phyloP scores from a whole-genome alignment of 2,329 filamentous ascomycete genomes.

The Verticillium zaregamsianum region DNA sequence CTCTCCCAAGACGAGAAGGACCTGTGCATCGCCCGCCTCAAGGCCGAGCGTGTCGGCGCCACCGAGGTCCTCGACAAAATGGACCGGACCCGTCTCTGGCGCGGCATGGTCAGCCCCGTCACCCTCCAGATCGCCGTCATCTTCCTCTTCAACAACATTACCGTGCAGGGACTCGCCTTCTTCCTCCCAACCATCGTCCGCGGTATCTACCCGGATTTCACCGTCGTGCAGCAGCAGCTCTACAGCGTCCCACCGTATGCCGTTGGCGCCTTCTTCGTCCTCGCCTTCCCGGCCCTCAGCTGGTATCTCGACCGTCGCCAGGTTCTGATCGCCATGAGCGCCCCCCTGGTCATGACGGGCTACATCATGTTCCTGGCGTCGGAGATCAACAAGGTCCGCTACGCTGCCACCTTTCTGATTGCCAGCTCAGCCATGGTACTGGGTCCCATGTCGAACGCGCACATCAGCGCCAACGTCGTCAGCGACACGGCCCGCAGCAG shows the following conservation, averaged over 20 bases:
- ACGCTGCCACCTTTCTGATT: slow-evolving; percentile 68
- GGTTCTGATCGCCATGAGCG: slow-evolving; percentile 55
- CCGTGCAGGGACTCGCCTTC: slow-evolving; percentile 66
- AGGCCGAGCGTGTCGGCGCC: slow-evolving; percentile 58
- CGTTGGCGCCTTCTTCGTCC: slow-evolving; percentile 62
- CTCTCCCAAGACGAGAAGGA: slow-evolving; percentile 61
- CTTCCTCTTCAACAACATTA: slow-evolving; percentile 65
- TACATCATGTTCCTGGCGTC: slow-evolving; percentile 68
- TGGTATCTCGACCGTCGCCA: slow-evolving; percentile 57
- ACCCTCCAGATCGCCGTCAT: slow-evolving; percentile 52
- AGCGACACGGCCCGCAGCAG: slow-evolving; percentile 65
- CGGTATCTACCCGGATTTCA: slow-evolving; percentile 59
- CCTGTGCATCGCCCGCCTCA: slow-evolving; percentile 61
- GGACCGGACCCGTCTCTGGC: slow-evolving; percentile 50
- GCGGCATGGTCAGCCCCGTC: slow-evolving; percentile 61
- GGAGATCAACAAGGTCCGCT: slow-evolving; percentile 47
- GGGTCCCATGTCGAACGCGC: slow-evolving; percentile 62
- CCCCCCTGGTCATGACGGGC: slow-evolving; percentile 63
- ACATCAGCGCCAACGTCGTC: slow-evolving; percentile 66
- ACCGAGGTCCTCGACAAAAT: slow-evolving; percentile 62
- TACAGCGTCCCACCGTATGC: slow-evolving; percentile 68
- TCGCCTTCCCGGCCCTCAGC: slow-evolving; percentile 57
- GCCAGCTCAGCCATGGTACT: slow-evolving; percentile 59
- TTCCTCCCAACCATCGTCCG: slow-evolving; percentile 65
- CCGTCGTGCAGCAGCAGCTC: slow-evolving; percentile 61